Conservation (phyloP, 495 filamentous ascomycete species). For the Chaetomium tenue region DNA sequence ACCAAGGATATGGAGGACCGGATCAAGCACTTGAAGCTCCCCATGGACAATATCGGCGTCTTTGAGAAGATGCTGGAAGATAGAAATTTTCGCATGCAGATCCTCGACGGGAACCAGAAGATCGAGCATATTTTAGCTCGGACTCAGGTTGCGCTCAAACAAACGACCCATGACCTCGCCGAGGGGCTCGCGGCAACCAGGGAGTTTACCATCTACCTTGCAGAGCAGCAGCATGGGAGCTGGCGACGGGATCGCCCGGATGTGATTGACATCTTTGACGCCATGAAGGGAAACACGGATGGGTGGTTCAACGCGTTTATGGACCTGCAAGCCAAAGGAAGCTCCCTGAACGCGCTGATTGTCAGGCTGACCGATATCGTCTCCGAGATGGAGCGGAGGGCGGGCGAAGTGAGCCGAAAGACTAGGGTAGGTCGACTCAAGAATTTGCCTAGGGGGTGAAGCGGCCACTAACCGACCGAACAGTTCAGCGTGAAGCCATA, state of each 20-base stretch:
- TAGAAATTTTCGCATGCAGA: conserved; percentile 71
- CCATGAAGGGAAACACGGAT: conserved; percentile 81
- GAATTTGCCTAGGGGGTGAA: background rate
- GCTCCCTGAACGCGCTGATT: conserved; percentile 58
- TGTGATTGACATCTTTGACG: conserved; percentile 64
- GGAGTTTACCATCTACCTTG: conserved; percentile 73
- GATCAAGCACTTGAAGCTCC: conserved; percentile 73
- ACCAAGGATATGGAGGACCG: conserved; percentile 70
- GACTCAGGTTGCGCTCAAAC: conserved; percentile 70
- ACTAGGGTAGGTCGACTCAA: conserved; percentile 42
- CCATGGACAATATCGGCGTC: conserved; percentile 74
- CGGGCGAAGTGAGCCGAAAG: conserved; percentile 68
- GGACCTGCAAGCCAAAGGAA: conserved; percentile 64
- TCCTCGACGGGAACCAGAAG: conserved; percentile 82
- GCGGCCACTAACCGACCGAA: conserved; percentile 23
- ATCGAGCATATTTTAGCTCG: conserved; percentile 85
- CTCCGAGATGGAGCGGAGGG: conserved; percentile 73
- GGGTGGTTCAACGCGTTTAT: conserved; percentile 78
- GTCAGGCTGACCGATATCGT: conserved; percentile 65
- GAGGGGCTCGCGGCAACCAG: conserved; percentile 75
- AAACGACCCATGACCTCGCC: conserved; percentile 70
- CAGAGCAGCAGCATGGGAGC: conserved; percentile 56
- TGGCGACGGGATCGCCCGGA: conserved; percentile 53
- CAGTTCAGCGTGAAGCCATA: conserved; percentile 29
- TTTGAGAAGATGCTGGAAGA: conserved; percentile 91